phyloP scores from a whole-genome alignment of 306 rosid genomes.

The Vachellia collinsii region DNA sequence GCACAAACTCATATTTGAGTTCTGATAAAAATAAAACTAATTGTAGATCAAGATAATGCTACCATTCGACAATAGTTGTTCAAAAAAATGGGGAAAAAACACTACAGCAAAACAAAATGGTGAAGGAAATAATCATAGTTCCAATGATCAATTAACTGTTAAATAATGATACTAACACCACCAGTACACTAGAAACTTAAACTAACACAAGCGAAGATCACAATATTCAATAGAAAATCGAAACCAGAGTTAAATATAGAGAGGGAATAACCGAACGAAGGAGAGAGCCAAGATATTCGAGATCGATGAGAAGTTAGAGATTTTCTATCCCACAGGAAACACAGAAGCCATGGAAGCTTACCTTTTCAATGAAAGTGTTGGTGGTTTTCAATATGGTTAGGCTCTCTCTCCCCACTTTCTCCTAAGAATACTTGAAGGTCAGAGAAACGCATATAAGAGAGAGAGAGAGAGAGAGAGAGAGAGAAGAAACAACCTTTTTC shows the following conservation, averaged over 20 bases:
- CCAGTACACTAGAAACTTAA: background rate
- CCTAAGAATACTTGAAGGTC: constrained; percentile 2
- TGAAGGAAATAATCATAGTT: constrained; percentile 16
- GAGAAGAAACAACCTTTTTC: constrained; percentile 25
- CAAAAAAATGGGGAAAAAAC: background rate
- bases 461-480: no score
- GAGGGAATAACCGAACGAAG: constrained; percentile 9
- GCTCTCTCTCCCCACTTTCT: background rate
- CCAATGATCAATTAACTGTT: constrained; percentile 15
- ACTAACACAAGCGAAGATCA: constrained; percentile 20
- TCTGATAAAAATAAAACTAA: background rate
- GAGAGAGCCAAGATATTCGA: constrained; percentile 39
- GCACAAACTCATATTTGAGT: background rate
- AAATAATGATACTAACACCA: background rate
- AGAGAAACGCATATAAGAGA: constrained; percentile 24
- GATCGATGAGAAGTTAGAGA: constrained; percentile 1
- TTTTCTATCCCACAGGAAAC: background rate
- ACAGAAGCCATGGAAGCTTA: constrained; percentile 44
- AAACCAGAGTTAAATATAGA: constrained; percentile 5
- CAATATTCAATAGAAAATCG: background rate
- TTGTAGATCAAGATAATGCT: constrained; percentile 4
- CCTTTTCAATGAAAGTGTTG: constrained; percentile 37
- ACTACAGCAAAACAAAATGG: constrained; percentile 22
- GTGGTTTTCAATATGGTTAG: background rate
- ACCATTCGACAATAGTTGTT: background rate